Base-by-base conservation (phyloP, 768 basidiomycete species). In the Mrakia blollopis region DNA sequence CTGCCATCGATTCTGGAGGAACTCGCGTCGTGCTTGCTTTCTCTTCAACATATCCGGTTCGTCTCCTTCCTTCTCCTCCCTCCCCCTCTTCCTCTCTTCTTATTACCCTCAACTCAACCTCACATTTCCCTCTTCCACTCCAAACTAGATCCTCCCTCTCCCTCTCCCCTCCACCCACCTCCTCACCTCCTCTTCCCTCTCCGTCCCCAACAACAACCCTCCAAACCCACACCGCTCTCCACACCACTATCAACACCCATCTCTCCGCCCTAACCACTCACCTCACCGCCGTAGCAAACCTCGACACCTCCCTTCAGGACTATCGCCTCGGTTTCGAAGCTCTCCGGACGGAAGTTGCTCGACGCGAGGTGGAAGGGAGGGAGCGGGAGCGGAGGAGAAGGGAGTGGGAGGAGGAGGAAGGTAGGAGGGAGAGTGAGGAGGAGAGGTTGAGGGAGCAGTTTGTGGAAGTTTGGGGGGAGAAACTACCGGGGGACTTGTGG, bases 381-480 rank as follows among this genome's bases (percentile, higher is more conserved):
- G 35, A 47, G 10, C 35, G 50, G 54, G 32, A 23, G 14, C 1
- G 23, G n/a, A 32, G 70, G 37, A 57, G 35, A 16, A 9, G 23
- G 37, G 32, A 50, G 7, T 37, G 35, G 30, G 71, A 72, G 32
- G 71, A 47, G 13, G 50, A 72, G 32, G 57, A 54, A 21, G 5
- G 44, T 5, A 8, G 13, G 30, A 72, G 35, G 50, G 28, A 54
- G 37, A n/a, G 13, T 16, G 54, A 72, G 52, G 72, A 72, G 50
- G 52, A 35, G 0, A 32, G 50, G 39, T 8, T 28, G 14, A 50
- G 72, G 52, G 32, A 23, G 0, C n/a, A 6, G 52, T 72, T 72
- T 35, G 18, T 72, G 28, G 32, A 28, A 60, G 30, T 14, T 6
- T 72, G 72, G 72, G 72, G n/a, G n/a, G 72, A 72, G 14, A 72